phyloP scores from a whole-genome alignment of 306 rosid genomes.

The Lablab purpureus region DNA sequence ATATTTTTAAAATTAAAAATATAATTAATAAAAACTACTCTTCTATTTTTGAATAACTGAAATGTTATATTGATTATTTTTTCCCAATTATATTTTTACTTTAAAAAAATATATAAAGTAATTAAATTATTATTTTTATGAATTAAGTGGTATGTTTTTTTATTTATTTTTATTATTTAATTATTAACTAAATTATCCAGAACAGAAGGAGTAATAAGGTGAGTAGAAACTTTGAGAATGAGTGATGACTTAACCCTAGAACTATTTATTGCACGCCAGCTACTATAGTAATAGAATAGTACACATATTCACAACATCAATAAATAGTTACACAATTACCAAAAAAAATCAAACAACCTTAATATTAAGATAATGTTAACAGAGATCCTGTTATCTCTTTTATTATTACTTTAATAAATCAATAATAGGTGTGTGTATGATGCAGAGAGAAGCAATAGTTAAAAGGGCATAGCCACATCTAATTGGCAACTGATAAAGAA shows the following conservation, averaged over 20 bases:
- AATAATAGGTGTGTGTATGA: not conserved
- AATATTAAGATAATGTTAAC: not conserved
- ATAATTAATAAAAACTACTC: no score
- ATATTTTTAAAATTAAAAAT: no score
- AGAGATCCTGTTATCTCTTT: not conserved
- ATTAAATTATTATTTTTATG: no score
- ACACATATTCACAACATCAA: not conserved
- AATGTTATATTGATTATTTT: no score
- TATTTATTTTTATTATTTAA: no score
- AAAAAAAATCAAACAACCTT: not conserved
- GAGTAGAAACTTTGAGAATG: not conserved
- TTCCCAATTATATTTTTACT: no score
- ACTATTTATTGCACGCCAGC: not conserved
- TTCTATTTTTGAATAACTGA: no score
- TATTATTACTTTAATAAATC: not conserved
- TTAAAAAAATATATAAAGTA: no score
- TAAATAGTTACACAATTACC: not conserved
- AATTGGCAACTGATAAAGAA: not conserved
- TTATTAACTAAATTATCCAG: no score
- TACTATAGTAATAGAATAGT: not conserved
- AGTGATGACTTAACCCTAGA: no score
- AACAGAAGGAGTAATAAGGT: no score
- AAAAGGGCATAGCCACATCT: not conserved
- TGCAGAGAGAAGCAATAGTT: not conserved
- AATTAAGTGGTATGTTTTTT: no score